Conservation (phyloP, 495 filamentous ascomycete genomes). For the Lasiosphaeris hirsuta region DNA sequence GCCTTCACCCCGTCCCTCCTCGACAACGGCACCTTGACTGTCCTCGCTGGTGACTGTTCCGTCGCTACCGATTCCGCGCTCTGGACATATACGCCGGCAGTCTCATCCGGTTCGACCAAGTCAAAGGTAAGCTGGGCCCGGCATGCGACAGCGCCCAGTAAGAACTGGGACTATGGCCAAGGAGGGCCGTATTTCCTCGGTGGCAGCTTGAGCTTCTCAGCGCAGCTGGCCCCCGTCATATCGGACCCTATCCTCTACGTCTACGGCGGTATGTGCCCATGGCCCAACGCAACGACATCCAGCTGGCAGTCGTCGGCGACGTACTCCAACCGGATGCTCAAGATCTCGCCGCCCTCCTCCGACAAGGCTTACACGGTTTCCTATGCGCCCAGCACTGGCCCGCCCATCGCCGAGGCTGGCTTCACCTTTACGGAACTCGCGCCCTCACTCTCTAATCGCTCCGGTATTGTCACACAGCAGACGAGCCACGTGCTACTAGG, state of each 20-base stretch:
- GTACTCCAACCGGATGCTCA: slow-evolving; percentile 75
- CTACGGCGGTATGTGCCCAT: slow-evolving; percentile 89
- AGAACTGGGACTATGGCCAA: slow-evolving; percentile 24
- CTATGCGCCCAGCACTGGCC: slow-evolving; percentile 25
- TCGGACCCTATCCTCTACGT: slow-evolving; percentile 57
- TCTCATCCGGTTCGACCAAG: slow-evolving; percentile 9
- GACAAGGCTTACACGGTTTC: slow-evolving; percentile 17
- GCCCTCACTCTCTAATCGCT: slow-evolving; percentile 54
- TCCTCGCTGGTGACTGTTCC: slow-evolving; percentile 68
- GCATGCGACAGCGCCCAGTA: slow-evolving; percentile 19
- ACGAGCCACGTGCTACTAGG: slow-evolving; percentile 78
- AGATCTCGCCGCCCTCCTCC: slow-evolving; percentile 46
- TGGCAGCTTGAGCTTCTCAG: slow-evolving; percentile 63
- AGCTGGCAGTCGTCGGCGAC: slow-evolving; percentile 61
- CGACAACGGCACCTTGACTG: slow-evolving; percentile 60
- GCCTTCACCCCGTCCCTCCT: slow-evolving; percentile 65
- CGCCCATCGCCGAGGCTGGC: slow-evolving; percentile 78
- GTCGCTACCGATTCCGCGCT: slow-evolving; percentile 30
- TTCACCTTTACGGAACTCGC: slow-evolving; percentile 73
- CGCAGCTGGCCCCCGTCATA: slow-evolving; percentile 46
- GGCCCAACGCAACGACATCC: slow-evolving; percentile 33
- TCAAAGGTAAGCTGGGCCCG: slow-evolving; percentile 24
- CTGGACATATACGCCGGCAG: slow-evolving; percentile 35
- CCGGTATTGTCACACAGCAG: slow-evolving; percentile 57
- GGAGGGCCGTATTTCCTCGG: slow-evolving; percentile 64